A percentile compares a stretch with the other conserved stretches of the same genome.
Evolutionary conservation across 2,329 filamentous ascomycete genomes (phyloP).

Genomic region (Sarocladiaceae sp.): DNA sequence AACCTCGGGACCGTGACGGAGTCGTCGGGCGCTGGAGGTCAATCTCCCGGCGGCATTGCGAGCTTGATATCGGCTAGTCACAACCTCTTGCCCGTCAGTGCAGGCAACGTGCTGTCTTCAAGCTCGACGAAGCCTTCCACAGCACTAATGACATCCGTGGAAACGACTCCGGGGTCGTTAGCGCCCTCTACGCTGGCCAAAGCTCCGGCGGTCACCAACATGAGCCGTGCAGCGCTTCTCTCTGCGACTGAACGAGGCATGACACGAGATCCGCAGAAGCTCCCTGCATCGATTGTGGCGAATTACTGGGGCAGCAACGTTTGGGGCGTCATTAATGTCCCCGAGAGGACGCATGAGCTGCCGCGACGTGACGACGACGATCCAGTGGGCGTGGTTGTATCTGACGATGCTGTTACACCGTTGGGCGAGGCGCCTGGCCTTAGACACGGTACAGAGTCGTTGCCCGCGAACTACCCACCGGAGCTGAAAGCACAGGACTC

Average conservation of each 20-base stretch:
- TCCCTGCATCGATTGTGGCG: conserved; percentile 83
- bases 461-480: conserved; percentile 72
- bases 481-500: conserved; percentile 83
- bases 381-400: conserved; percentile 36
- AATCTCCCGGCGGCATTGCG: conserved; percentile 61
- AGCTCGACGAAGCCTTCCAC: conserved; percentile 21
- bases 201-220: conserved; percentile 76
- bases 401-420: conserved; percentile 23
- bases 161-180: conserved; percentile 56
- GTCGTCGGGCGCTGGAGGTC: conserved; percentile 30
- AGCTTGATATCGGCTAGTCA: conserved; percentile 83
- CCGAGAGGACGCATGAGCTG: conserved; percentile 23
- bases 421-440: conserved; percentile 25
- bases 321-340: conserved; percentile 48
- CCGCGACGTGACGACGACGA: conserved; percentile 33
- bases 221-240: conserved; percentile 81
- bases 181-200: conserved; percentile 80
- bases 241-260: conserved; percentile 74
- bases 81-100: conserved; percentile 60
- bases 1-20: conserved; percentile 48
- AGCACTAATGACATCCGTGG: conserved; percentile 33
- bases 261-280: conserved; percentile 60
- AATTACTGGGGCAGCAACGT: conserved; percentile 91
- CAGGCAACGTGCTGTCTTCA: conserved; percentile 21
- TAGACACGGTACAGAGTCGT: conserved; percentile 46